phyloP scores from a whole-genome alignment of 1,284 basidiomycete species.

The Neonothopanus nambi region DNA sequence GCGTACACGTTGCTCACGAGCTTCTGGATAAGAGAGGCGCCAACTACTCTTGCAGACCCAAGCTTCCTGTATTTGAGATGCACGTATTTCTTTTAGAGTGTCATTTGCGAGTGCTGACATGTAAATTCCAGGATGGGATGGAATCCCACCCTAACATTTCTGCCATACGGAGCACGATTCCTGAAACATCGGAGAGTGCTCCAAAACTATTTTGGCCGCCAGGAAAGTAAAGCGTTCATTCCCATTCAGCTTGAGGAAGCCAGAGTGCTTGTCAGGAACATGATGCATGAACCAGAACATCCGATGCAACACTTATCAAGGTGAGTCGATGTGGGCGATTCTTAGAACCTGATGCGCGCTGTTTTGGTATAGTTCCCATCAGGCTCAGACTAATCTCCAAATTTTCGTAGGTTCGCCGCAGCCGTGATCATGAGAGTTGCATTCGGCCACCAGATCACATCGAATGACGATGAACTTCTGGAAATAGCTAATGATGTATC shows the following conservation, averaged over 20 bases:
- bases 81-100: background rate
- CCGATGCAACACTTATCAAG: too few species aligned
- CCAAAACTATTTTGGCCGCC: constrained; percentile 17
- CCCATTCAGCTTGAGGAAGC: constrained; percentile 19
- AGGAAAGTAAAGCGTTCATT: constrained; percentile 17
- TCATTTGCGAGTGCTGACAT: background rate
- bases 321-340: too few species aligned
- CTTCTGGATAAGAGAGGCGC: constrained; percentile 16
- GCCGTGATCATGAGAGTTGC: constrained; percentile 23
- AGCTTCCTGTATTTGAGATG: constrained; percentile 11
- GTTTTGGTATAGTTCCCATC: too few species aligned
- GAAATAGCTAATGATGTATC: constrained; percentile 14
- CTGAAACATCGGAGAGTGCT: constrained; percentile 22
- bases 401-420: constrained; percentile 20
- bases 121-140: constrained; percentile 24
- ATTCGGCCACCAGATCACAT: constrained; percentile 25
- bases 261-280: constrained; percentile 19
- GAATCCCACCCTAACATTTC: constrained; percentile 16
- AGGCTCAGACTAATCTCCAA: too few species aligned
- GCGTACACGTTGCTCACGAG: constrained; percentile 12
- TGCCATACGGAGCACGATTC: constrained; percentile 22
- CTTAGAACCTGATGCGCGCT: too few species aligned
- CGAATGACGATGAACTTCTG: constrained; percentile 24
- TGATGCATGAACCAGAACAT: constrained; percentile 6
- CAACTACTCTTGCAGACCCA: constrained; percentile 19